Base-by-base conservation (phyloP, 345 rosid genomes). In the Aquilaria yunnanensis region DNA sequence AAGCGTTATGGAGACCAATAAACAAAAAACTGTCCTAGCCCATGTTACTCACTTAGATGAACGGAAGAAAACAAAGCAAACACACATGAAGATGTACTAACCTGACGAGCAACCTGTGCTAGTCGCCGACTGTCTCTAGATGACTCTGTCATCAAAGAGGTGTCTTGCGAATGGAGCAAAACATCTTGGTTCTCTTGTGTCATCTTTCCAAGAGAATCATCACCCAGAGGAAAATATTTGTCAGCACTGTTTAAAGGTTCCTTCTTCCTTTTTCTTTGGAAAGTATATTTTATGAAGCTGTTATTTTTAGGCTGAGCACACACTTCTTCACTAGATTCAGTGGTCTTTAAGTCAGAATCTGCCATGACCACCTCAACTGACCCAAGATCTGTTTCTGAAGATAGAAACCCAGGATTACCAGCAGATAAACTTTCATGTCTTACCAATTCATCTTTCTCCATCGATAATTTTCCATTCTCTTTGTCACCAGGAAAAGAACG, bases 201-300 rank as follows among this genome's bases (percentile, higher is more conserved):
- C 71, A 75, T 73, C 68, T 64, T 79, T 66, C 67, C 63, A 59
- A 61, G 61, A 14, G 56, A 63, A 37, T 54, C 60, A 62, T 79
- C 72, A 29, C 78, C 83, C 49, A 72, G 12, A 6, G 70, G 58
- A 31, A 82, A 78, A 60, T 70, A 76, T 45, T 82, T 79, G 58
- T 86, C 88, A 48, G 75, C 66, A 65, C 78, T 81, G 78, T 72
- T 77, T 67, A 68, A 59, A 67, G 65, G 67, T 61, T 81, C 90
- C 86, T 67, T 86, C 80, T 79, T 88, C 64, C 91, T 77, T 74
- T 88, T 88, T 75, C 97, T 88, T 69, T 72, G 70, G 78, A 91
- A 91, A 16, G 96, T 91, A 79, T 82, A 81, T 79, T 82, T 86
- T 34, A 88, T 76, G 70, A 80, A 72, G 68, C 78, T 81, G 56